Evolutionary conservation across 2,329 filamentous ascomycete genomes (phyloP).

Genomic region (Colletotrichum somersetense): DNA sequence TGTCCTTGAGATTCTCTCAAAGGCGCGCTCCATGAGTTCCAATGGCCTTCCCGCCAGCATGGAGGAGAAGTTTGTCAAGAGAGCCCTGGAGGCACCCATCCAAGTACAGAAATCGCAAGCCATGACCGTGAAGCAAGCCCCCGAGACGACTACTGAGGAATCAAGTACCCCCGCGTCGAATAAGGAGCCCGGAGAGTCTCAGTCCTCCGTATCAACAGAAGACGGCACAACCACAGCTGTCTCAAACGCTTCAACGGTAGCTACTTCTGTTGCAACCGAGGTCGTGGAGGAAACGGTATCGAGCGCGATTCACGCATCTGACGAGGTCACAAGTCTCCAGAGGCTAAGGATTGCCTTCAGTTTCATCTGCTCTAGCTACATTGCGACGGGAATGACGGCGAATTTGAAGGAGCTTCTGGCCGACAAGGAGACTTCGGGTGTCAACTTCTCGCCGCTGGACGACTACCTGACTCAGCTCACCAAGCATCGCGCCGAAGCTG

Average conservation of each 20-base stretch:
- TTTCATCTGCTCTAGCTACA: constrained; percentile 74
- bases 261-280: constrained; percentile 58
- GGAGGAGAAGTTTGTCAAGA: constrained; percentile 86
- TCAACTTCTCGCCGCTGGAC: constrained; percentile 79
- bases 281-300: constrained; percentile 50
- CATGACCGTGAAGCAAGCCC: constrained; percentile 31
- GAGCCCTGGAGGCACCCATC: constrained; percentile 81
- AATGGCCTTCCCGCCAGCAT: constrained; percentile 80
- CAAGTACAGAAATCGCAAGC: constrained; percentile 74
- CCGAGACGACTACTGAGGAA: constrained; percentile 42
- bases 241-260: constrained; percentile 60
- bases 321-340: constrained; percentile 69
- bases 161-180: constrained; percentile 47
- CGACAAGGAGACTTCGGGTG: constrained; percentile 49
- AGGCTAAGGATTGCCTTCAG: constrained; percentile 73
- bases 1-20: constrained; percentile 72
- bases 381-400: constrained; percentile 60
- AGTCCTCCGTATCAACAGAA: constrained; percentile 55
- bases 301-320: constrained; percentile 60
- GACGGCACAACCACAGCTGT: constrained; percentile 51
- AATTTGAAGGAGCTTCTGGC: constrained; percentile 58
- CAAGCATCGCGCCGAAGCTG: constrained; percentile 77
- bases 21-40: constrained; percentile 77
- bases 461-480: constrained; percentile 76
- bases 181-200: constrained; percentile 55